A percentile compares a stretch with the other conserved stretches of the same genome.
phyloP scores from a whole-genome alignment of 2,329 filamentous ascomycete species.

The Neonectria coccinea region DNA sequence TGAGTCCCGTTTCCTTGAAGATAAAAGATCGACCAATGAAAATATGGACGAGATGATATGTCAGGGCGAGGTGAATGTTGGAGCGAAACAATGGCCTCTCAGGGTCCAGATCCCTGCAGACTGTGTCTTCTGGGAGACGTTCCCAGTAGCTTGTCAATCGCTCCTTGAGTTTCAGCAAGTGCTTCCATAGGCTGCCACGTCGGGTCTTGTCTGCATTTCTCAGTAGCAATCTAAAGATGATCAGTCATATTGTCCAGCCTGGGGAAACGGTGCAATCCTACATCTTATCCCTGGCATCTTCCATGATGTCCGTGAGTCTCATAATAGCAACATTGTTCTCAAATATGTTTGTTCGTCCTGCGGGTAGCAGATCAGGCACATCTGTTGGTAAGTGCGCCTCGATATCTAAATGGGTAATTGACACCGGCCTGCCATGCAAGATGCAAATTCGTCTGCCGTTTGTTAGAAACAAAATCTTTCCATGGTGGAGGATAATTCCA shows the following conservation, averaged over 20 bases:
- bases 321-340: slow-evolving; percentile 34
- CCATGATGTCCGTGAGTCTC: slow-evolving; percentile 38
- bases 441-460: slow-evolving; percentile 33
- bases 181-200: slow-evolving; percentile 6
- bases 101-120: slow-evolving; percentile 35
- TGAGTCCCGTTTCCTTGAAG: slow-evolving; percentile 18
- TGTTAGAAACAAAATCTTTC: background rate
- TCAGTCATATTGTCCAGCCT: background rate
- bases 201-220: slow-evolving; percentile 25
- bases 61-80: slow-evolving; percentile 39
- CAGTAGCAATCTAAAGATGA: slow-evolving; percentile 14
- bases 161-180: slow-evolving; percentile 25
- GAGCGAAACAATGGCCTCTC: slow-evolving; percentile 37
- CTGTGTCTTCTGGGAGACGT: slow-evolving; percentile 31
- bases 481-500: background rate
- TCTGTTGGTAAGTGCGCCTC: slow-evolving; percentile 28
- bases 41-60: slow-evolving; percentile 35
- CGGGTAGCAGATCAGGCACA: slow-evolving; percentile 28
- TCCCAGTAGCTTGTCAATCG: slow-evolving; percentile 30
- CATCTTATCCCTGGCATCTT: slow-evolving; percentile 38
- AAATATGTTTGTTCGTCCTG: slow-evolving; percentile 35
- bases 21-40: slow-evolving; percentile 39
- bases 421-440: slow-evolving; percentile 37
- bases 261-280: background rate
- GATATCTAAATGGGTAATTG: slow-evolving; percentile 31